phyloP scores from a whole-genome alignment of 495 filamentous ascomycete species.

The Penicillium macrosclerotiorum region DNA sequence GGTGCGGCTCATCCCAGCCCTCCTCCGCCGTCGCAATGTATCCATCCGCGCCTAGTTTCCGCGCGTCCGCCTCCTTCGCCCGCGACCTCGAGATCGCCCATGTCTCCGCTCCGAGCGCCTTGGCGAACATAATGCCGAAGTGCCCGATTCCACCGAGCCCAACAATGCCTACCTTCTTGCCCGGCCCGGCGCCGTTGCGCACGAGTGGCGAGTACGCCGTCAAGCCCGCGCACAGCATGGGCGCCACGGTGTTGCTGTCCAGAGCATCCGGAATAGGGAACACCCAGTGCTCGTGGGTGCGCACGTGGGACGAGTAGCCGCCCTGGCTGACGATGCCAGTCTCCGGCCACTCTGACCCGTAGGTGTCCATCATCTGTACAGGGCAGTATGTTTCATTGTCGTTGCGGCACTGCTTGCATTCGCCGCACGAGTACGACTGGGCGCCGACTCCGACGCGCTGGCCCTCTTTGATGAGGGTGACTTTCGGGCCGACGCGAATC shows the following conservation, averaged over 20 bases:
- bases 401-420: slow-evolving; percentile 64
- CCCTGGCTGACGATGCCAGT: slow-evolving; percentile 61
- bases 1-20: slow-evolving; percentile 56
- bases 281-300: slow-evolving; percentile 69
- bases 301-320: slow-evolving; percentile 66
- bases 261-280: slow-evolving; percentile 81
- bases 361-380: slow-evolving; percentile 58
- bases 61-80: slow-evolving; percentile 66
- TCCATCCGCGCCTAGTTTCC: slow-evolving; percentile 68
- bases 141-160: slow-evolving; percentile 78
- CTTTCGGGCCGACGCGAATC: slow-evolving; percentile 66
- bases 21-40: slow-evolving; percentile 67
- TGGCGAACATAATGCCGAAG: slow-evolving; percentile 68
- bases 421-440: slow-evolving; percentile 70
- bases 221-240: slow-evolving; percentile 87
- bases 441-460: slow-evolving; percentile 80
- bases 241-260: slow-evolving; percentile 64
- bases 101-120: slow-evolving; percentile 67
- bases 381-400: slow-evolving; percentile 82
- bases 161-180: slow-evolving; percentile 80
- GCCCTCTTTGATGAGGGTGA: slow-evolving; percentile 65
- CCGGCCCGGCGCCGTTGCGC: slow-evolving; percentile 67
- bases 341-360: slow-evolving; percentile 63
- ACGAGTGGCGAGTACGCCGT: slow-evolving; percentile 79
- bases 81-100: slow-evolving; percentile 69